These are phyloP conservation scores for Fusarium sp. DNA, from an alignment of 2,329 filamentous ascomycete species.

Conservation along the genomic window DNA sequence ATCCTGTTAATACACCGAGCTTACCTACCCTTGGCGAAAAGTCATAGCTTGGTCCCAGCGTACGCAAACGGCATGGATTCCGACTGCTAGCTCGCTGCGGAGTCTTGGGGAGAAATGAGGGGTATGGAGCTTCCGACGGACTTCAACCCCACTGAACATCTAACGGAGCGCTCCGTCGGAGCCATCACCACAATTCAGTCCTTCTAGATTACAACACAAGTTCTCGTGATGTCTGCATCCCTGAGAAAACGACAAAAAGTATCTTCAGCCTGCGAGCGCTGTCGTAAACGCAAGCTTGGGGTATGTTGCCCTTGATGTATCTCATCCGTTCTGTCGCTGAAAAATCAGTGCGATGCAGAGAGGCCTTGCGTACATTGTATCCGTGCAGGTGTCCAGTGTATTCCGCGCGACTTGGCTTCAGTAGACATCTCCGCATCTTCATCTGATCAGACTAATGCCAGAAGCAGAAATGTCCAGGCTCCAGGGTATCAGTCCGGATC, in stretches of 20 bases:
- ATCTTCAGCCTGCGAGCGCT: neutral
- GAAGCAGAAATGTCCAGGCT: no score
- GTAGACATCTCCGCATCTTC: fast-evolving
- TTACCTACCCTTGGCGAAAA: neutral
- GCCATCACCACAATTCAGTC: fast-evolving
- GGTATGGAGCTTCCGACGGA: neutral
- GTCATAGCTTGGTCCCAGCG: fast-evolving
- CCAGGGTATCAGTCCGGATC: neutral
- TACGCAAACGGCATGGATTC: neutral
- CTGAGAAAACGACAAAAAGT: neutral
- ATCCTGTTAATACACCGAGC: neutral
- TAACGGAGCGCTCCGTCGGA: neutral
- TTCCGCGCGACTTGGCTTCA: neutral
- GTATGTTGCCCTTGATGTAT: fast-evolving
- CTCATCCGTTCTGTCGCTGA: fast-evolving
- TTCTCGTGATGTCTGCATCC: neutral
- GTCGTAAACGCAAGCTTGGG: neutral
- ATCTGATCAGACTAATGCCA: neutral
- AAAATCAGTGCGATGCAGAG: neutral
- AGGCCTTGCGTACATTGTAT: neutral
- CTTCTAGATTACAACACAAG: neutral
- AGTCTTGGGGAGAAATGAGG: neutral
- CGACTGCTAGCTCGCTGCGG: neutral
- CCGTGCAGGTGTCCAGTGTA: neutral
- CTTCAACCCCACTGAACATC: fast-evolving